Evolutionary conservation across 176 grass and related monocot genomes (phyloP), one percentile per base, ranked within the genome.

Genomic region (Elymus sibiricus): DNA sequence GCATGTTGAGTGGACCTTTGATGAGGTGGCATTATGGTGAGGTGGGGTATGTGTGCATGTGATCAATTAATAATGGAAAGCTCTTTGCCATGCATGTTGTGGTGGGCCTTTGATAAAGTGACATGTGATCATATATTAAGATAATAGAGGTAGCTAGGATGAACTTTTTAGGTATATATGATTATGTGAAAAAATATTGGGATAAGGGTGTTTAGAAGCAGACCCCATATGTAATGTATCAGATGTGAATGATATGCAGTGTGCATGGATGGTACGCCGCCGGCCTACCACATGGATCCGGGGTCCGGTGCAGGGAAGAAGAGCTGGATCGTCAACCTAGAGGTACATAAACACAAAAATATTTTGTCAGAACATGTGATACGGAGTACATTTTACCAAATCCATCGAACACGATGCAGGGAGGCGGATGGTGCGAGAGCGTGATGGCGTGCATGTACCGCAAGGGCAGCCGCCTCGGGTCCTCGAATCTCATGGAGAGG

Each of bases 391-490:
- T 16, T 37, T 37, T 10, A 21, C 28, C 12, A 11, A 22, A 70
- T 38, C 19, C 9, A 71, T 37, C 4, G 11, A 21, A 28, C 34
- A 7, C 8, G 19, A 69, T 73, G 58, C 53, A 95, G 94, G 95
- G 95, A 55, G 95, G 95, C 68, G 90, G 88, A 0, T 97, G 95
- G 95, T 97, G 95, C 86, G 94, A 94, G 61, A 81, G 85, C 44
- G 87, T 17, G 35, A 56, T 39, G 26, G 42, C 86, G 58, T 97
- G 95, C 43, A 59, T 70, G 69, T 92, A 37, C 70, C 92, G 92
- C 44, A 83, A 87, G 76, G 46, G 12, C 9, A 85, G 64, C 87
- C 81, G 86, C 17, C 94, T 58, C 60, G 94, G 94, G 14, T 97
- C 94, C 32, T 97, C 94, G 13, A 81, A 85, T 31, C 81, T 76